phyloP scores from a whole-genome alignment of 768 basidiomycete species.

The Melanogaster broomeanus region DNA sequence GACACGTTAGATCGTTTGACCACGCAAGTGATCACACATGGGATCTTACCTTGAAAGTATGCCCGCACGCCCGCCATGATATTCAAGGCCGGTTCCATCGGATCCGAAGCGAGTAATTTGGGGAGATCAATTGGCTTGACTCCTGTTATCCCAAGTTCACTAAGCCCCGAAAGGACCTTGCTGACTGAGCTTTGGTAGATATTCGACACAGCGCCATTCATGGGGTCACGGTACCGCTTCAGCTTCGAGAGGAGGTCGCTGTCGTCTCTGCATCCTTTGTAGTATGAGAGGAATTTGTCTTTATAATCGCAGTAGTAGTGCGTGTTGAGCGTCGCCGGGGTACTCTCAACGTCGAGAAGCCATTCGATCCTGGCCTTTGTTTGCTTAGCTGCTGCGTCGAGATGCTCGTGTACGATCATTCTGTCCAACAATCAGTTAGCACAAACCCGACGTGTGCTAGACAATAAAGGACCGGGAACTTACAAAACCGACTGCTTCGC shows the following conservation, averaged over 20 bases:
- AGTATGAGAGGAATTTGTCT: slow-evolving; percentile 48
- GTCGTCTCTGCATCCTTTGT: slow-evolving; percentile 34
- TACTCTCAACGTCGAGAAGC: slow-evolving; percentile 48
- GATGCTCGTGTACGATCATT: slow-evolving; percentile 46
- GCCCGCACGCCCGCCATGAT: slow-evolving; percentile 72
- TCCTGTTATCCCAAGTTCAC: slow-evolving; percentile 22
- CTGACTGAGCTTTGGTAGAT: slow-evolving; percentile 19
- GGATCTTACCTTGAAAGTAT: slow-evolving; percentile 62
- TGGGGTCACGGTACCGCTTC: not conserved
- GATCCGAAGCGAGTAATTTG: slow-evolving; percentile 49
- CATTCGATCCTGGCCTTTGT: slow-evolving; percentile 44
- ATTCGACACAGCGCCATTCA: too few relatives aligned
- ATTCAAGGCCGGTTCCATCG: slow-evolving; percentile 52
- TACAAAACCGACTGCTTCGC: slow-evolving; percentile 51
- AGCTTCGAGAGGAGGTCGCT: slow-evolving; percentile 1
- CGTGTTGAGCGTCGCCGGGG: slow-evolving; percentile 49
- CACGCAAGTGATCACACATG: not conserved
- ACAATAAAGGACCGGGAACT: slow-evolving; percentile 14
- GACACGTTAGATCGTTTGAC: not conserved
- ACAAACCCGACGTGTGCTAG: not conserved
- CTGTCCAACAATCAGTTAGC: slow-evolving; percentile 25
- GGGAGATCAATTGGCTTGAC: slow-evolving; percentile 44
- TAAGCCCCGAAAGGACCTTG: slow-evolving; percentile 23
- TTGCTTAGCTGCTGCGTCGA: slow-evolving; percentile 41
- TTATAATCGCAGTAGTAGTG: slow-evolving; percentile 50